A percentile compares a stretch with the other conserved stretches of the same genome.
phyloP scores from a whole-genome alignment of 345 rosid species.

The rapeseed (Brassica napus) region Da-Ae NC_063445.1:11967001-11967500 shows the following conservation, averaged over 20 bases:
- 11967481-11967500: neutral
- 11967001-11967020: constrained; percentile 89
- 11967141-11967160: constrained; percentile 92
- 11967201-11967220: constrained; percentile 93
- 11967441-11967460: no score
- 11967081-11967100: constrained; percentile 6
- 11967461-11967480: neutral
- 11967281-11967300: constrained; percentile 72
- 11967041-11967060: constrained; percentile 88
- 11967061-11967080: neutral
- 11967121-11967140: constrained; percentile 93
- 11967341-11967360: constrained; percentile 49
- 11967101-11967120: neutral
- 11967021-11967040: constrained; percentile 95
- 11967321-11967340: constrained; percentile 96
- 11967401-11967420: neutral
- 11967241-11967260: constrained; percentile 65
- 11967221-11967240: constrained; percentile 86
- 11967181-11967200: constrained; percentile 97
- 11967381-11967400: neutral
- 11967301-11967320: constrained; percentile 94
- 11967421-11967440: neutral
- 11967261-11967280: constrained; percentile 90
- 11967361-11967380: neutral
- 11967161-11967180: constrained; percentile 94